A percentile compares a stretch with the other conserved stretches of the same genome.
Evolutionary conservation across 139 green algal species (phyloP).

Genomic region (Medakamo hakoo): DNA sequence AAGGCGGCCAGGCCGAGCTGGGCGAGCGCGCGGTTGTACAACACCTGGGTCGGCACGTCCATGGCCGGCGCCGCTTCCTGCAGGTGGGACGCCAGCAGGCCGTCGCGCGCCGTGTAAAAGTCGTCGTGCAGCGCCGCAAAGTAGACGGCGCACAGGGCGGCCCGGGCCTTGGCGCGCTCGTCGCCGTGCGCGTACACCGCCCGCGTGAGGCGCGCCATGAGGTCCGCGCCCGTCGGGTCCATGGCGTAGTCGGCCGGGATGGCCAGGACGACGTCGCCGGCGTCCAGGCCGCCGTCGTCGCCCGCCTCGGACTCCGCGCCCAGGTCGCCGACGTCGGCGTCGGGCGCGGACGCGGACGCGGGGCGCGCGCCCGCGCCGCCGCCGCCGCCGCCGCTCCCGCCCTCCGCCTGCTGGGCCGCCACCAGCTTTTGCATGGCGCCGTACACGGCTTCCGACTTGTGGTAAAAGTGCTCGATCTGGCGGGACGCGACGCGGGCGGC

Average conservation of each 20-base stretch:
- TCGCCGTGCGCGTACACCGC: conserved; percentile 80
- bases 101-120: conserved; percentile 81
- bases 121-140: conserved; percentile 72
- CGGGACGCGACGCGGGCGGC: conserved; percentile 42
- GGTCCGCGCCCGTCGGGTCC: conserved; percentile 17
- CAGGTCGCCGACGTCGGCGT: conserved; percentile 5
- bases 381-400: neutral
- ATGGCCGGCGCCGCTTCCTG: conserved; percentile 29
- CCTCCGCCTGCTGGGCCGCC: conserved; percentile 33
- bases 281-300: conserved; percentile 22
- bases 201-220: conserved; percentile 43
- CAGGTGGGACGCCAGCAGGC: conserved; percentile 94
- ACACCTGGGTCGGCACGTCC: conserved; percentile 58
- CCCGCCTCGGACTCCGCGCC: conserved; percentile 19
- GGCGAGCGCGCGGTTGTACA: conserved; percentile 92
- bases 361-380: conserved; percentile 13
- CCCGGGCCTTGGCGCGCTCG: conserved; percentile 90
- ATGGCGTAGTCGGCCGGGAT: conserved; percentile 59
- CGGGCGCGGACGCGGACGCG: conserved; percentile 5
- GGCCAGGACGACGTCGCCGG: conserved; percentile 11
- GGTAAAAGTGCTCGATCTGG: conserved; percentile 93
- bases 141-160: conserved; percentile 93
- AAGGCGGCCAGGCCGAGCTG: conserved; percentile 93
- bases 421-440: conserved; percentile 61
- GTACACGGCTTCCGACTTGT: conserved; percentile 79